Evolutionary conservation across 2,329 filamentous ascomycete genomes (phyloP), one percentile per base, ranked within the genome.

Genomic region (Phialocephala subalpina): DNA sequence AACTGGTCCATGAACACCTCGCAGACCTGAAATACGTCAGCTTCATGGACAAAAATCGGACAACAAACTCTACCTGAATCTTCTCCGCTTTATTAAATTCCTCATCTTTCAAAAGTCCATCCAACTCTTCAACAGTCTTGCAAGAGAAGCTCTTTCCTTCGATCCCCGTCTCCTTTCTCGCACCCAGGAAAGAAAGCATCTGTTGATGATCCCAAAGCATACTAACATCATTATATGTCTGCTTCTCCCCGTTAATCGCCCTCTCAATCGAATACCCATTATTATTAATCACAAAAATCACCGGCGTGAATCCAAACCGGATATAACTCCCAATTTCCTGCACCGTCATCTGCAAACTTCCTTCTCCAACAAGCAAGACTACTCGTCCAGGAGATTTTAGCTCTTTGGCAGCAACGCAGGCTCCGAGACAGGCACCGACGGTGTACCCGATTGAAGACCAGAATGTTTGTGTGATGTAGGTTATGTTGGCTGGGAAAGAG

Each of bases 281-380:
- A 63, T 88, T 89, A 71, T 88, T 88, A 70, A 88, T 82, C 9
- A 88, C 72, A 66, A 89, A 81, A 22, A 84, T 77, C 2, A 81
- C 78, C 3, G 84, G 80, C 42, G 84, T 79, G 25, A 87, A 78
- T 3, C 81, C 79, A 62, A 84, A 79, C 18, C 80, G 79, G 70
- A 91, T 86, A 71, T 91, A 90, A 1, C 87, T 89, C 12, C 85
- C 84, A 3, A 92, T 78, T 69, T 90, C 88, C 73, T 92, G 89
- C 0, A 83, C 87, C 0, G 88, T 91, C 78, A 91, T 85, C 69
- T 90, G 85, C 65, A 91, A 83, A 67, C 86, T 88, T 3, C 88
- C 89, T 60, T 90, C 88, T 5, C 87, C 88, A 38, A 88, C 88
- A 67, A 88, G 81, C 1, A 90, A 77, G 11, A 89, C 80, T 0